Conservation (phyloP, 2,329 filamentous ascomycete genomes). For the Diplodia mutila region DNA sequence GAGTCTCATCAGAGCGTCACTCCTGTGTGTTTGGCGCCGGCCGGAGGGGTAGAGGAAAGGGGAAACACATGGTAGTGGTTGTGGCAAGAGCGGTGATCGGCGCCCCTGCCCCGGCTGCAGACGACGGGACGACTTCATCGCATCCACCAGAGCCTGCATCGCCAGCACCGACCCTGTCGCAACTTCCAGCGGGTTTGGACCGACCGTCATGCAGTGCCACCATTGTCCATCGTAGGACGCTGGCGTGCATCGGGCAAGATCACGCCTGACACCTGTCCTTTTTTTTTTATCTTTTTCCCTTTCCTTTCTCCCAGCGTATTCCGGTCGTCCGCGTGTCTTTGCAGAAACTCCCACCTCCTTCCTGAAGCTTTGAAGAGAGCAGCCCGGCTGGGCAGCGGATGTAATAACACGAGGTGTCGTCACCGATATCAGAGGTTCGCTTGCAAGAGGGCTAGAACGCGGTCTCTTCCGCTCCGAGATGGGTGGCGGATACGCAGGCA, state of each 20-base stretch:
- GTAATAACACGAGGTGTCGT: neutral
- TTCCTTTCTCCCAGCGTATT: neutral
- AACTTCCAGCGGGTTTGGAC: neutral
- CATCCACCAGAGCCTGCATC: neutral
- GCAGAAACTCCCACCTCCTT: neutral
- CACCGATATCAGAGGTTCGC: slow-evolving; percentile 14
- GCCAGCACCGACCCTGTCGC: neutral
- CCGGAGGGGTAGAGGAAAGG: neutral
- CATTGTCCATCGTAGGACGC: neutral
- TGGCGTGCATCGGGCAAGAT: neutral
- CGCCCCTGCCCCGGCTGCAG: neutral
- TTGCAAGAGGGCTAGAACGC: slow-evolving; percentile 15
- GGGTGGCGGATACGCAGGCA: slow-evolving; percentile 5
- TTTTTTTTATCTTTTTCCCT: too few species aligned
- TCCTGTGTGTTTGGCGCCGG: neutral
- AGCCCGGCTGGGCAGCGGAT: neutral
- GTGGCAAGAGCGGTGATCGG: neutral
- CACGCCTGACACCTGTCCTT: too few species aligned
- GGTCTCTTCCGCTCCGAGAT: slow-evolving; percentile 15
- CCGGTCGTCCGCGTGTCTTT: neutral
- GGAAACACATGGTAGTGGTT: neutral
- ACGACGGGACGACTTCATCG: neutral
- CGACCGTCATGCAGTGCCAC: neutral
- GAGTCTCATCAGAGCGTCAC: neutral
- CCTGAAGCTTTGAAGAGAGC: neutral